Evolutionary conservation across 805 yeast species (phyloP).

Genomic region (Candida golubevii): DNA sequence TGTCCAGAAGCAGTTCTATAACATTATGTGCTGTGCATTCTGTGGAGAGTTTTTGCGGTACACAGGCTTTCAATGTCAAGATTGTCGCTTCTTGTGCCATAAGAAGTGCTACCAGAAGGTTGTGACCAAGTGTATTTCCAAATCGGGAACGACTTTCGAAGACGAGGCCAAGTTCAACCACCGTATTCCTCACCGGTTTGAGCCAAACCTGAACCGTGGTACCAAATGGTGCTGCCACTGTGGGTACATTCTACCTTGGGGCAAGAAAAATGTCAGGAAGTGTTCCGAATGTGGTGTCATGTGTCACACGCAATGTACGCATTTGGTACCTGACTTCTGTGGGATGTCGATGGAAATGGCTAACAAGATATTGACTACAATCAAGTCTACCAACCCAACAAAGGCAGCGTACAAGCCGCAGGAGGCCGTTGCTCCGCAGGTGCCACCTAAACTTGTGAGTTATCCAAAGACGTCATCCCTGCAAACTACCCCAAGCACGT

Average conservation of each 20-base stretch:
- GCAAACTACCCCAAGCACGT: constrained; percentile 5
- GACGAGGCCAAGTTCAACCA: constrained; percentile 86
- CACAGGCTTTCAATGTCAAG: constrained; percentile 83
- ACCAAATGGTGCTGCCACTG: constrained; percentile 99
- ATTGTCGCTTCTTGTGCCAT: constrained; percentile 76
- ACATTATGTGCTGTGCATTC: constrained; percentile 94
- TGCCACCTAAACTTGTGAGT: constrained; percentile 3
- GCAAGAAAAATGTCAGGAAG: constrained; percentile 85
- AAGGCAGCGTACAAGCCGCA: neutral
- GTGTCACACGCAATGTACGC: constrained; percentile 91
- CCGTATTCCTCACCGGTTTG: constrained; percentile 95
- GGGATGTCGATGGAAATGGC: constrained; percentile 99
- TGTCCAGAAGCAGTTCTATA: constrained; percentile 91
- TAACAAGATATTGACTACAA: constrained; percentile 78
- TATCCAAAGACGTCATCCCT: constrained; percentile 1
- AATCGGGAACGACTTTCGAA: constrained; percentile 64
- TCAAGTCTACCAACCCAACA: constrained; percentile 55
- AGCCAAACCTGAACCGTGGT: constrained; percentile 85
- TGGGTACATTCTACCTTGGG: constrained; percentile 95
- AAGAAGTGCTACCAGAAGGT: constrained; percentile 77
- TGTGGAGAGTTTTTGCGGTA: constrained; percentile 94
- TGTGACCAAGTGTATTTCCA: constrained; percentile 79
- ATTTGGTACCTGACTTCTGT: constrained; percentile 95
- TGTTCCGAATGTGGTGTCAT: constrained; percentile 92
- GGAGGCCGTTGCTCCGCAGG: constrained; percentile 3